Percentiles rank a stretch among this genome's conserved stretches.
Conservation (phyloP, 2,329 filamentous ascomycete genomes). For the Plectosphaerella sp. region DNA sequence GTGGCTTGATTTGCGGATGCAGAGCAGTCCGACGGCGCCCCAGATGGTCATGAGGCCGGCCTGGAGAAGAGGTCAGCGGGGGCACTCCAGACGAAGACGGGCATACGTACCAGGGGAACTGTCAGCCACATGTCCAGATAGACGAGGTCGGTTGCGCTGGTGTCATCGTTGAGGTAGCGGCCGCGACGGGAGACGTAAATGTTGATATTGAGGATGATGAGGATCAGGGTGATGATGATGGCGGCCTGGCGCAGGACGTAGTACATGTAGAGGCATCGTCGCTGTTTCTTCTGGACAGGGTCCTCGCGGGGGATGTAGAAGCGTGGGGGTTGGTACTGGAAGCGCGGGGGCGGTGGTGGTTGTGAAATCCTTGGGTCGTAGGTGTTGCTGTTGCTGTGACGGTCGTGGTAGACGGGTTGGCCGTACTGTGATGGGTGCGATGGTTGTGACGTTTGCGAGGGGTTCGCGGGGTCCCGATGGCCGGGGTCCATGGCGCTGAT, state of each 20-base stretch:
- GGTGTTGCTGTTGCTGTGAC: neutral
- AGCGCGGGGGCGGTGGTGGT: neutral
- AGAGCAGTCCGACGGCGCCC: conserved; percentile 7
- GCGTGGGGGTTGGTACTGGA: conserved; percentile 1
- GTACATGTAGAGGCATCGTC: conserved; percentile 29
- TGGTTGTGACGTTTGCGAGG: neutral
- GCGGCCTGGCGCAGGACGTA: conserved; percentile 31
- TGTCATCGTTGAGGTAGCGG: conserved; percentile 10
- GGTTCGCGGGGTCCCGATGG: neutral
- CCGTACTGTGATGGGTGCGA: neutral
- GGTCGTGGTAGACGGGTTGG: neutral
- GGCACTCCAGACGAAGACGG: too few relatives aligned
- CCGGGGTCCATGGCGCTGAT: neutral
- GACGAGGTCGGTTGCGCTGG: conserved; percentile 9
- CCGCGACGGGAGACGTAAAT: conserved; percentile 12
- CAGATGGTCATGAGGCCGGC: conserved; percentile 8
- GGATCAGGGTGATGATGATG: conserved; percentile 24
- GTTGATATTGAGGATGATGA: conserved; percentile 12
- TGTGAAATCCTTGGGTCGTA: neutral
- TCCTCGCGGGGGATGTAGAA: conserved; percentile 2
- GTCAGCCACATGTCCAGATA: conserved; percentile 12
- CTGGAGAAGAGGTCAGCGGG: neutral
- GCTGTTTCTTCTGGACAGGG: conserved; percentile 8
- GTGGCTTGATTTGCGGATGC: conserved; percentile 2
- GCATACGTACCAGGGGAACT: conserved; percentile 7